These are phyloP conservation scores for Beauveria rudraprayagi DNA, from an alignment of 2,329 filamentous ascomycete genomes.

Conservation along the genomic window DNA sequence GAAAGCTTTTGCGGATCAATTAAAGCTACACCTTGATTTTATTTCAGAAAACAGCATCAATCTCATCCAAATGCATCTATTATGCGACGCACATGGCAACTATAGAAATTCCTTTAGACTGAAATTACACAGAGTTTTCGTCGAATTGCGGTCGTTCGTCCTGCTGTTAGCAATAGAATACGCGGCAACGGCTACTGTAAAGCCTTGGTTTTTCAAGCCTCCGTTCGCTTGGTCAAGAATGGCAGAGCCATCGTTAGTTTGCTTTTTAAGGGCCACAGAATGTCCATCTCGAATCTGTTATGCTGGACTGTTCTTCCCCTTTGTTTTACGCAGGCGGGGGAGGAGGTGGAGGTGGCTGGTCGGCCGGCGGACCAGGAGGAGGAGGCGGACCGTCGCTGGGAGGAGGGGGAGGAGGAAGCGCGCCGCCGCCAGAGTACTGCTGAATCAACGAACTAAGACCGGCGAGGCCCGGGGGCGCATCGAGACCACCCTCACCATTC, in stretches of 20 bases:
- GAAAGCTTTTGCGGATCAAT: no score
- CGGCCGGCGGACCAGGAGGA: constrained; percentile 49
- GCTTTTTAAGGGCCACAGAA: not conserved
- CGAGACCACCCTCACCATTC: constrained; percentile 38
- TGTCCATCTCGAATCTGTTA: not conserved
- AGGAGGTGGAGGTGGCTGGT: constrained; percentile 53
- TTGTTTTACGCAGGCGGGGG: constrained; percentile 37
- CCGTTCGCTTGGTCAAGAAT: not conserved
- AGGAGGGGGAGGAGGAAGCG: constrained; percentile 50
- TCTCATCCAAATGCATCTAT: not conserved
- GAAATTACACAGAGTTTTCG: constrained; percentile 2
- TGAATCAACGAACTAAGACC: constrained; percentile 60
- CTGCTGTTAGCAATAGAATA: constrained; percentile 11
- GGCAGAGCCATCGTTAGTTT: not conserved
- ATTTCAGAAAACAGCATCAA: not conserved
- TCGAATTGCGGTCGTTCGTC: not conserved
- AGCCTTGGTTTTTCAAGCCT: not conserved
- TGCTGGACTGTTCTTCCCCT: not conserved
- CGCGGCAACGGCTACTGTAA: not conserved
- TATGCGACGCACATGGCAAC: not conserved
- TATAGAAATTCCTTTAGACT: not conserved
- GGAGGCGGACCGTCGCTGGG: constrained; percentile 40
- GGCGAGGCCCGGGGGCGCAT: constrained; percentile 46
- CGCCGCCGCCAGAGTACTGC: constrained; percentile 48
- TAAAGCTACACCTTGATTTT: no score